phyloP scores from a whole-genome alignment of 179 eudicot species.

The Beta lomatogona region DNA sequence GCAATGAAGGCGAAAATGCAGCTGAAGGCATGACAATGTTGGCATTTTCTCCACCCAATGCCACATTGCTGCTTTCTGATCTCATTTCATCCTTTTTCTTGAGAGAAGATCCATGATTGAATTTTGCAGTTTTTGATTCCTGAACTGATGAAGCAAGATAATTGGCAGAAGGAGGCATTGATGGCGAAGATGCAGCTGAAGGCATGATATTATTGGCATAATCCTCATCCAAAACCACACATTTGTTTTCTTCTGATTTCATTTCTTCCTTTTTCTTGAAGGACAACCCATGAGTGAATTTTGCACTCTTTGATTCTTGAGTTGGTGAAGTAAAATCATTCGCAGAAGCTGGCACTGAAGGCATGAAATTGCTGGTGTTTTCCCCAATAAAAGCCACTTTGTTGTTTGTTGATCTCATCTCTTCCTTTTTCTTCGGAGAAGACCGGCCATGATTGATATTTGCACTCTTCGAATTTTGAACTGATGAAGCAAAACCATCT shows the following conservation, averaged over 20 bases:
- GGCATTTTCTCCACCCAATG: neutral
- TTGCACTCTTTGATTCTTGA: constrained; percentile 4
- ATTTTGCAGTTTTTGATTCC: neutral
- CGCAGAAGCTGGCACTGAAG: neutral
- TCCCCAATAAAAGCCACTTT: neutral
- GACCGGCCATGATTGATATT: neutral
- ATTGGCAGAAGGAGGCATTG: constrained; percentile 3
- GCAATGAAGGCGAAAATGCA: constrained; percentile 9
- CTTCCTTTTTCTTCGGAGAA: neutral
- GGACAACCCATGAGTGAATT: constrained; percentile 4
- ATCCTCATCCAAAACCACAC: neutral
- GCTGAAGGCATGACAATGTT: neutral
- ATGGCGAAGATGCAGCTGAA: neutral
- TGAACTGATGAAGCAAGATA: constrained; percentile 1
- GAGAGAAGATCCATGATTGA: neutral
- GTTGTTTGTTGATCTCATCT: neutral
- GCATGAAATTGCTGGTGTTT: neutral
- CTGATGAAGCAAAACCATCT: neutral
- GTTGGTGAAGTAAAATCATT: neutral
- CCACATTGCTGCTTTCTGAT: constrained; percentile 4
- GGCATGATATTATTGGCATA: neutral
- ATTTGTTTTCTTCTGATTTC: neutral
- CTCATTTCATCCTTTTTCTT: constrained; percentile 14
- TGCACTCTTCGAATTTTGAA: neutral
- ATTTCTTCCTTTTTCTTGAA: neutral